phyloP scores from a whole-genome alignment of 2,329 filamentous ascomycete genomes.

The Diaporthe sp. region DNA sequence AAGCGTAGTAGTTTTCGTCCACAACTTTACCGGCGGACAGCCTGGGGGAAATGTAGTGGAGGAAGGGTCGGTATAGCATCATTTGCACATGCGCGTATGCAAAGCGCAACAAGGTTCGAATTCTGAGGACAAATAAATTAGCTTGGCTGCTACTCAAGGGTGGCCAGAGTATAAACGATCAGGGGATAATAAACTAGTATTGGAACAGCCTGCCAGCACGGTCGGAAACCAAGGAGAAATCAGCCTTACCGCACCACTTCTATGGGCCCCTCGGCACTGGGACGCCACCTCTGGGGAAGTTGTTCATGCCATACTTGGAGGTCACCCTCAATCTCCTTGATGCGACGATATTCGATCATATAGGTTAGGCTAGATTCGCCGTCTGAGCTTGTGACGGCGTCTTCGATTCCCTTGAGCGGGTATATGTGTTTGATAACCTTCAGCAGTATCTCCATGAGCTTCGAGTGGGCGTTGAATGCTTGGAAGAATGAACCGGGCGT shows the following conservation, averaged over 20 bases:
- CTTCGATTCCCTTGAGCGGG: constrained; percentile 67
- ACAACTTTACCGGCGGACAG: constrained; percentile 65
- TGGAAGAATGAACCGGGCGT: constrained; percentile 67
- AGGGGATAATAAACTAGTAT: background rate
- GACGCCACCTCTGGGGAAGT: constrained; percentile 81
- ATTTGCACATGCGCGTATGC: constrained; percentile 87
- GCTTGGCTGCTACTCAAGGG: constrained; percentile 17
- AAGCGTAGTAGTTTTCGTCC: constrained; percentile 84
- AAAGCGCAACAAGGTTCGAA: constrained; percentile 81
- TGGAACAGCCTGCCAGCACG: background rate
- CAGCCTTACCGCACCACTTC: constrained; percentile 78
- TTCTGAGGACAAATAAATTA: constrained; percentile 48
- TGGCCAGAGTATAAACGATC: too few species aligned
- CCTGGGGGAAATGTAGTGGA: constrained; percentile 82
- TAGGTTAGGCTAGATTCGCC: constrained; percentile 63
- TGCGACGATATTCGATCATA: constrained; percentile 70
- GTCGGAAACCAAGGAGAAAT: background rate
- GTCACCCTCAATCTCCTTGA: constrained; percentile 73
- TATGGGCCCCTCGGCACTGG: constrained; percentile 79
- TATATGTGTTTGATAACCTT: constrained; percentile 75
- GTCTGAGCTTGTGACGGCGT: constrained; percentile 47
- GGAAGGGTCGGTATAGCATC: constrained; percentile 83
- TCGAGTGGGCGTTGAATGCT: constrained; percentile 74
- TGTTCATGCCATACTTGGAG: constrained; percentile 72
- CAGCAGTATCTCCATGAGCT: constrained; percentile 70